Base-by-base conservation (phyloP, 371 early-diverging fungal genomes). In the Apophysomyces trapeziformis region DNA sequence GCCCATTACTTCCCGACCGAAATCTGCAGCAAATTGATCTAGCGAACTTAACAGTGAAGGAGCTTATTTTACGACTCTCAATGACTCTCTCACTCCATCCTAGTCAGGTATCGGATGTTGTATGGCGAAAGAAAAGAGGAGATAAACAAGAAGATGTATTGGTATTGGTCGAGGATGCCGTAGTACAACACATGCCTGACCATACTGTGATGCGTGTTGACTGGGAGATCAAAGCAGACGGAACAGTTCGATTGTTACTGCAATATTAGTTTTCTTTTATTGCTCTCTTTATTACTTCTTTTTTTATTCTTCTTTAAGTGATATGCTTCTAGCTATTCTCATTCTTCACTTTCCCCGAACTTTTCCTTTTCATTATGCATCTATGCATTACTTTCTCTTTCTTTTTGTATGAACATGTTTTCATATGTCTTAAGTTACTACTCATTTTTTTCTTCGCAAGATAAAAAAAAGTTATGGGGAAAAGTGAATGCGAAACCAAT, bases 161-260 rank as follows among this genome's bases (percentile, higher is more conserved):
- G n/a, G 56, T 70, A 18, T 47, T 63, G n/a, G 70, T 70, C 4
- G 61, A 66, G 21, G 67, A 70, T 56, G 35, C 45, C 5, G 58
- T 70, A 0, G 41, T 70, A 26, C 44, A 61, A 35, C 59, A 59
- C 12, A 60, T 70, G 47, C 32, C 60, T 6, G 56, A 66, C 21
- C 41, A 58, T 12, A 60, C 64, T 3, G 61, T 63, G 2, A 54
- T 70, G 46, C 54, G 59, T 7, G 70, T 66, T 7, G 44, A 66
- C 37, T 70, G 70, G 70, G 70, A 70, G 36, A 70, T 70, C 46
- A 70, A 63, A 45, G 64, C 72, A 13, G 50, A 63, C 57, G 68
- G 66, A 3, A 65, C 64, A 12, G 65, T 68, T 4, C 39, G 32
- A 43, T 16, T 41, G 32, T 13, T 41, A 43, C 16, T 32, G 18